Percentiles rank a stretch among this genome's conserved stretches.
Evolutionary conservation across 1,284 basidiomycete genomes (phyloP).

Genomic region (Austropuccinia psidii): DNA sequence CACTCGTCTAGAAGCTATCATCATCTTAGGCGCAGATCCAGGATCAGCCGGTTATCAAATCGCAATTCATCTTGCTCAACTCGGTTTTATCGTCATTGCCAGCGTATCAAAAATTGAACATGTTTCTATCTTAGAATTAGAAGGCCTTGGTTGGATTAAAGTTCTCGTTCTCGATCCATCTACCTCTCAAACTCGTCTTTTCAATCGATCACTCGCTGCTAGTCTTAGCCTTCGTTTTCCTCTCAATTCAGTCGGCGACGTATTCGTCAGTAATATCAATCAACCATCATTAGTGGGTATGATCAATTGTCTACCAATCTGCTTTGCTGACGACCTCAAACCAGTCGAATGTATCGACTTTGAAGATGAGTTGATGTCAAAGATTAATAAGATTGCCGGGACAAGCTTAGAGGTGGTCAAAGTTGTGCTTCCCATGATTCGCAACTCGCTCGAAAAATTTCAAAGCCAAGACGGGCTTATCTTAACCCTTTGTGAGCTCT

Average conservation of each 20-base stretch:
- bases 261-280: background rate
- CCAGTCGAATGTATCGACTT: slow-evolving; percentile 18
- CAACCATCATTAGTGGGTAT: background rate
- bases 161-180: slow-evolving; percentile 20
- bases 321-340: background rate
- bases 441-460: slow-evolving; percentile 14
- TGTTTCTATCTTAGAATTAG: background rate
- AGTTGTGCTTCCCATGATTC: slow-evolving; percentile 28
- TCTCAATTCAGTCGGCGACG: background rate
- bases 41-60: slow-evolving; percentile 1
- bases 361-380: background rate
- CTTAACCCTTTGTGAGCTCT: slow-evolving; percentile 19
- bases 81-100: slow-evolving; percentile 1
- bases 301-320: slow-evolving; percentile 32
- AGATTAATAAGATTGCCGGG: background rate
- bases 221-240: slow-evolving; percentile 6
- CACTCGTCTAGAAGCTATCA: background rate
- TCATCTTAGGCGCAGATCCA: slow-evolving; percentile 23
- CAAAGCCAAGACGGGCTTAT: slow-evolving; percentile 7
- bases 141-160: slow-evolving; percentile 19
- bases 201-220: slow-evolving; percentile 2
- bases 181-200: background rate
- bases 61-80: slow-evolving; percentile 8
- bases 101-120: background rate
- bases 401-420: slow-evolving; percentile 17